phyloP scores from a whole-genome alignment of 2,329 filamentous ascomycete species.

The Ceratocystis cubensis region DNA sequence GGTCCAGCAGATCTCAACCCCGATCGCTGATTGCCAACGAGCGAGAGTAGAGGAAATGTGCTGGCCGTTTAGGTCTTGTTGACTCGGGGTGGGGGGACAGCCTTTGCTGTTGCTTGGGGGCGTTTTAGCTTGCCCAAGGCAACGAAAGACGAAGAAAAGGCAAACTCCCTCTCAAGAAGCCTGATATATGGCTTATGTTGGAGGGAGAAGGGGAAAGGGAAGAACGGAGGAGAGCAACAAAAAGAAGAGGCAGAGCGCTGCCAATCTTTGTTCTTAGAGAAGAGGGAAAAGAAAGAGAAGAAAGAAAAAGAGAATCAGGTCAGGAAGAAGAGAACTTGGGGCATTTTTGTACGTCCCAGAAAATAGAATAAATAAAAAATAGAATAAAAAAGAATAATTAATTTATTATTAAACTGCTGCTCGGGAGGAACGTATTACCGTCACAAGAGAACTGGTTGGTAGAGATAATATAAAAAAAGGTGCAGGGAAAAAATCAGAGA shows the following conservation, averaged over 20 bases:
- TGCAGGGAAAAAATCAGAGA: neutral
- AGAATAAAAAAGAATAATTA: neutral
- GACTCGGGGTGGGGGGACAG: conserved; percentile 18
- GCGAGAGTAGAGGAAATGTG: conserved; percentile 6
- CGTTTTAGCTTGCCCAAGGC: neutral
- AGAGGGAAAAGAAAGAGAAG: neutral
- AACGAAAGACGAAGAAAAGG: neutral
- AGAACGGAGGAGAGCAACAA: conserved; percentile 23
- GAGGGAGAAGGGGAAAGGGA: conserved; percentile 13
- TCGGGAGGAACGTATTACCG: conserved; percentile 7
- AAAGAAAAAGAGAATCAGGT: neutral
- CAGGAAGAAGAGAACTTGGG: neutral
- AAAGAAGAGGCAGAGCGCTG: conserved; percentile 19
- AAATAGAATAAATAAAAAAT: neutral
- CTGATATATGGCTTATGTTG: neutral
- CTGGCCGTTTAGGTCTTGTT: conserved; percentile 8
- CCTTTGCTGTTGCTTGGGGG: conserved; percentile 20
- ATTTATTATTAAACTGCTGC: neutral
- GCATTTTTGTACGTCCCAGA: conserved; percentile 7
- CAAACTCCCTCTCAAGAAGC: neutral
- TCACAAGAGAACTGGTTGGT: neutral
- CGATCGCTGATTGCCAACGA: neutral
- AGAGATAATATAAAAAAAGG: neutral
- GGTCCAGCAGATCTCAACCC: conserved; percentile 12
- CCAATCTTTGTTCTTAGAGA: conserved; percentile 12